These are phyloP conservation scores for Lycium barbarum DNA, from an alignment of 257 asterid species.

Conservation along the genomic window DNA sequence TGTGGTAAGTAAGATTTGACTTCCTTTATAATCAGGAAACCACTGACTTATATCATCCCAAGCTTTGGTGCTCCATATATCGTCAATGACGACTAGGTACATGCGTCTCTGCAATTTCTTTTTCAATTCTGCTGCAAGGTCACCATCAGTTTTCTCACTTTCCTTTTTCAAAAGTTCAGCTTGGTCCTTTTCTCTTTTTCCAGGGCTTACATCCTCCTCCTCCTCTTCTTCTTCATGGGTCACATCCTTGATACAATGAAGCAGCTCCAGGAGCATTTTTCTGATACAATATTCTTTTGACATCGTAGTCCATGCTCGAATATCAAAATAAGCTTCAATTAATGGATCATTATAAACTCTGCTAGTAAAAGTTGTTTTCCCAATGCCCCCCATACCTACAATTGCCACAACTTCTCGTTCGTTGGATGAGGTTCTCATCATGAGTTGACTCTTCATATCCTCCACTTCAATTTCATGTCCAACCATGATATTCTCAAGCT, in stretches of 20 bases:
- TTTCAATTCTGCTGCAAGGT: conserved; percentile 1
- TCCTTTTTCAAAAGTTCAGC: too few relatives aligned
- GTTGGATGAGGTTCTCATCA: not conserved
- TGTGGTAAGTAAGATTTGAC: conserved; percentile 33
- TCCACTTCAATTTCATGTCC: not conserved
- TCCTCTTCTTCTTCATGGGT: too few relatives aligned
- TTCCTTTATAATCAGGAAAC: conserved; percentile 35
- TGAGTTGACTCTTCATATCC: not conserved
- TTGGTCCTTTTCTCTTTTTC: too few relatives aligned
- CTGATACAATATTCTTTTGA: not conserved
- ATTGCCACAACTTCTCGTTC: conserved; percentile 6
- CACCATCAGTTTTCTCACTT: conserved; percentile 1
- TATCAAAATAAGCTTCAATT: conserved; percentile 17
- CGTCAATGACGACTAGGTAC: conserved; percentile 35
- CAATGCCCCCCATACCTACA: conserved; percentile 26
- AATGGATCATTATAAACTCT: not conserved
- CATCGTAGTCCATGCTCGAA: conserved; percentile 32
- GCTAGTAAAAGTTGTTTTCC: too few relatives aligned
- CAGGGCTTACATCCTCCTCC: too few relatives aligned
- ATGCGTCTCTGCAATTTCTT: not conserved
- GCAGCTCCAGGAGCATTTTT: conserved; percentile 27
- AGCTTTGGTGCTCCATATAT: conserved; percentile 21
- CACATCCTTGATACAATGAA: too few relatives aligned
- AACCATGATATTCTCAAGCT: not conserved
- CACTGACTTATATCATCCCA: conserved; percentile 22